Percentiles rank a stretch among this genome's conserved stretches.
Evolutionary conservation across 768 basidiomycete species (phyloP).

Genomic region (Amanita brunnescens): DNA sequence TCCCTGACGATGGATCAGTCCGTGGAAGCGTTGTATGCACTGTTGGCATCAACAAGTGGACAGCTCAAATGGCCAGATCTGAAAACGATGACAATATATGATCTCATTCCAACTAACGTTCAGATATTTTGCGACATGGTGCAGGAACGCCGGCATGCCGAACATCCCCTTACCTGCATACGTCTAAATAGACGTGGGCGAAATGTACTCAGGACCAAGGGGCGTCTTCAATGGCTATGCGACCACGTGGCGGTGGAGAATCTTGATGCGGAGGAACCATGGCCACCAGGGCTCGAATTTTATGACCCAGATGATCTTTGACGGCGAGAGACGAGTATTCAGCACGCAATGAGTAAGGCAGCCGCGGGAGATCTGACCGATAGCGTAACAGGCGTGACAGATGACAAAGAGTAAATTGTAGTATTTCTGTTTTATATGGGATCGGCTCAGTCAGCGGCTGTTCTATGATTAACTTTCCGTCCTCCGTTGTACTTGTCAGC

Average conservation of each 20-base stretch:
- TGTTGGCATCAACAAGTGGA: slow-evolving; percentile 14
- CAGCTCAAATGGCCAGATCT: slow-evolving; percentile 26
- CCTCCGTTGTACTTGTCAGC: slow-evolving; percentile 23
- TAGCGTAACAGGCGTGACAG: not conserved
- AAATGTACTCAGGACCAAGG: slow-evolving; percentile 18
- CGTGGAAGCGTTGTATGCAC: slow-evolving; percentile 20
- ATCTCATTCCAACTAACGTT: slow-evolving; percentile 24
- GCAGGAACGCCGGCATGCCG: slow-evolving; percentile 14
- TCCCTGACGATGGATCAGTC: slow-evolving; percentile 27
- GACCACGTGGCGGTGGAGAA: slow-evolving; percentile 1
- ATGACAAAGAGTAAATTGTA: slow-evolving; percentile 3
- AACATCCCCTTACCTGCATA: slow-evolving; percentile 15
- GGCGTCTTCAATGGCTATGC: slow-evolving; percentile 14
- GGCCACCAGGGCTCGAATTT: slow-evolving; percentile 32
- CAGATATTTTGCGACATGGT: slow-evolving; percentile 23
- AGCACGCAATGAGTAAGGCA: not conserved
- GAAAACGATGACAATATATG: slow-evolving; percentile 23
- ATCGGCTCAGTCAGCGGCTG: slow-evolving; percentile 20
- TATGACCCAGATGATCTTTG: slow-evolving; percentile 25
- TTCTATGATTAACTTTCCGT: slow-evolving; percentile 21
- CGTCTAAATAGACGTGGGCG: slow-evolving; percentile 31
- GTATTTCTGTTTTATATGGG: not conserved
- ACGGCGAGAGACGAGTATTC: not conserved
- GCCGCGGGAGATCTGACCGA: not conserved
- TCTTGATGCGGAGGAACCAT: slow-evolving; percentile 11